phyloP scores from a whole-genome alignment of 225 moss, liverwort and hornwort genomes.

The Sphagnum tenellum region DNA sequence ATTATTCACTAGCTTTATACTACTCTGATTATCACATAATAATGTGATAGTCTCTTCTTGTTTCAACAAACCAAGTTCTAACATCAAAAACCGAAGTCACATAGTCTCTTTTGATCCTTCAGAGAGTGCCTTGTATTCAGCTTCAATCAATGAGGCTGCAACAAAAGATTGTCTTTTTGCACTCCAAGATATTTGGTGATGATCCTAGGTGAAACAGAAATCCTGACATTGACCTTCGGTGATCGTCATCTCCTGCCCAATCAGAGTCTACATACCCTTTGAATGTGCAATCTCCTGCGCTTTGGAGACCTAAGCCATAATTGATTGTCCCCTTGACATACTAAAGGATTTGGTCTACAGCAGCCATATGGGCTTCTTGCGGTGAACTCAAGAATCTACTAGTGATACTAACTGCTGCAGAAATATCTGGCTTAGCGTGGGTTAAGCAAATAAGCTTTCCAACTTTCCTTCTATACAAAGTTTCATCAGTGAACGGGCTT shows the following conservation, averaged over 20 bases:
- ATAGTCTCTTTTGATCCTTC: background rate
- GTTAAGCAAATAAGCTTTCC: constrained; percentile 1
- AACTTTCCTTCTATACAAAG: background rate
- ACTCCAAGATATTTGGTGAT: background rate
- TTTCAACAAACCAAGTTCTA: background rate
- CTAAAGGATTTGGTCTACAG: background rate
- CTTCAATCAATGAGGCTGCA: background rate
- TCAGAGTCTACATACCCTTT: background rate
- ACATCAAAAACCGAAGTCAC: background rate
- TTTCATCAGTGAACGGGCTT: no score
- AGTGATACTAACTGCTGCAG: background rate
- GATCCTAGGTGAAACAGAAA: background rate
- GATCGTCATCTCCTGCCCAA: background rate
- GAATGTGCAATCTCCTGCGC: background rate
- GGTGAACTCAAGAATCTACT: background rate
- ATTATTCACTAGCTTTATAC: constrained; percentile 5
- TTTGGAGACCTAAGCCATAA: background rate
- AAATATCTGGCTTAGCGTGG: background rate
- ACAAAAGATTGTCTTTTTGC: background rate
- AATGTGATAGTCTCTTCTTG: background rate
- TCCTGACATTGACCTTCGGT: background rate
- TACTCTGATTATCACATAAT: constrained; percentile 2
- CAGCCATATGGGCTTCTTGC: background rate
- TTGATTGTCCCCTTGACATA: background rate
- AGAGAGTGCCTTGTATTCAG: background rate